Evolutionary conservation across 1,284 basidiomycete species (phyloP).

Genomic region (Trametes sp.): DNA sequence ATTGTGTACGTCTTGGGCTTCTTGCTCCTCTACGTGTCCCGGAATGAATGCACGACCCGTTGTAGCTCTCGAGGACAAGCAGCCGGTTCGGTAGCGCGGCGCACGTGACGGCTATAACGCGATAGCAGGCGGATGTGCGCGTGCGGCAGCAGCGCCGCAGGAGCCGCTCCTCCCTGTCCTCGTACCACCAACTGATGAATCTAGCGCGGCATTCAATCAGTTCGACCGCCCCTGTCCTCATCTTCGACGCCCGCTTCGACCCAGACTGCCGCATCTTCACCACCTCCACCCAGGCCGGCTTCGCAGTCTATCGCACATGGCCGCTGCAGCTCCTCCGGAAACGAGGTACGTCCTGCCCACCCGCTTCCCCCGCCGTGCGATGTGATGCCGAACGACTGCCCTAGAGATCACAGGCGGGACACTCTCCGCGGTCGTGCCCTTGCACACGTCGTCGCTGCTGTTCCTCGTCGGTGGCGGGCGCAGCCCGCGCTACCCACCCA

Average conservation of each 20-base stretch:
- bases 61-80: slow-evolving; percentile 15
- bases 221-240: slow-evolving; percentile 77
- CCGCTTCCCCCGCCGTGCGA: neutral
- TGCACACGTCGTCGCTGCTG: slow-evolving; percentile 86
- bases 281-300: slow-evolving; percentile 83
- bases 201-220: slow-evolving; percentile 88
- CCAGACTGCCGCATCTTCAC: slow-evolving; percentile 84
- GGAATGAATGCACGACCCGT: too few species aligned
- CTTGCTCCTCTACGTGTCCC: neutral
- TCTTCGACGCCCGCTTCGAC: slow-evolving; percentile 82
- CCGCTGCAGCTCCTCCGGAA: slow-evolving; percentile 83
- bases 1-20: neutral
- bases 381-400: slow-evolving; percentile 17
- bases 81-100: slow-evolving; percentile 13
- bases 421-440: slow-evolving; percentile 77
- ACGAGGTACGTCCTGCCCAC: slow-evolving; percentile 62
- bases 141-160: slow-evolving; percentile 7
- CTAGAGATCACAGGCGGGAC: slow-evolving; percentile 83
- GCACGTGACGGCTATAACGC: slow-evolving; percentile 29
- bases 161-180: slow-evolving; percentile 19
- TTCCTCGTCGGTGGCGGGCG: slow-evolving; percentile 91
- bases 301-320: slow-evolving; percentile 84
- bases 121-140: slow-evolving; percentile 23
- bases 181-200: slow-evolving; percentile 69
- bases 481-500: slow-evolving; percentile 92